Base-by-base conservation (phyloP, 192 early-diverging fungal genomes). In the Coemansia sp. region DNA sequence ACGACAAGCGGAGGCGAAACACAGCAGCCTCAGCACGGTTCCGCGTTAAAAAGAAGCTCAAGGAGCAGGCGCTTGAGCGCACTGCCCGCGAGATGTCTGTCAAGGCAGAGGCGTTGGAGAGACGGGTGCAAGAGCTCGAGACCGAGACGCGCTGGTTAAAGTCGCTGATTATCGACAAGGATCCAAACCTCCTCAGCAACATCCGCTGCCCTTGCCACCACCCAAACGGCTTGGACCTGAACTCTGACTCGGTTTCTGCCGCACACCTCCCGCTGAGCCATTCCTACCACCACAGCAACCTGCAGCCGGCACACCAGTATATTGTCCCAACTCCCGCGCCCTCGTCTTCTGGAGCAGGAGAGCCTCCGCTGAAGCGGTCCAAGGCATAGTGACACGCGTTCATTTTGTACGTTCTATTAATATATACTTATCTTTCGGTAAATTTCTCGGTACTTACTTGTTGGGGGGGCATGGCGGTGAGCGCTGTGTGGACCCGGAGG, bases 11-110 rank as follows among this genome's bases (percentile, higher is more conserved):
- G 46, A 80, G 87, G 26, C 87, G 95, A 40, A 98, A 98, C 83
- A 98, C 94, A 4, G 94, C 87, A 17, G 96, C 96, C 14, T 93
- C 90, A 12, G 95, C 94, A 17, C 83, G 96, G 10, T 98, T 98
- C 87, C 84, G 96, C 15, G 83, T 91, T 52, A 95, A 95, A 84
- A 98, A 97, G 80, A 97, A 97, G 85, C 62, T 88, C 72, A 86
- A 90, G 36, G 95, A 97, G 72, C 88, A 93, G 79, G 87, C 84
- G 14, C 76, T 98, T 62, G 89, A 94, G 74, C 82, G 84, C 22
- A 90, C 87, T 0, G 92, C 91, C 6, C 76, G 83, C 56, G 89
- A 92, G 38, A 86, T 95, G 88, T 76, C 84, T 6, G 74, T 70
- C 6, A 87, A 86, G 71, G 87, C 86, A 15, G 87, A 89, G 17